phyloP scores from a whole-genome alignment of 768 basidiomycete species.

The Sarcodon aspratus region DNA sequence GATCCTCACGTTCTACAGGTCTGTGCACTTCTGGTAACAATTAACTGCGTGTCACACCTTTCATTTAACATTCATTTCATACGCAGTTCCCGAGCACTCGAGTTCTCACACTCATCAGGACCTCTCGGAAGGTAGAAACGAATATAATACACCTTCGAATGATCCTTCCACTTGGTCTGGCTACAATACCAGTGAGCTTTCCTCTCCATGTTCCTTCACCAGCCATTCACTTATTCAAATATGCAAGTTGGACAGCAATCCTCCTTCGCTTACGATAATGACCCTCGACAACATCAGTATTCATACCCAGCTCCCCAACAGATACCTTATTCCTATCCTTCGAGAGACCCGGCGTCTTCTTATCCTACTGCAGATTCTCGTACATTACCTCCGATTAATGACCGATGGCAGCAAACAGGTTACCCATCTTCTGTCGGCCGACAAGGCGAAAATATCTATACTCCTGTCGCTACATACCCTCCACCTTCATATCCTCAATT shows the following conservation, averaged over 20 bases:
- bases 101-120: constrained; percentile 46
- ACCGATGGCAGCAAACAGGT: neutral
- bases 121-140: constrained; percentile 48
- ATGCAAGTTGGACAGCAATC: neutral
- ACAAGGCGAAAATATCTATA: neutral
- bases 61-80: constrained; percentile 10
- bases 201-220: constrained; percentile 1
- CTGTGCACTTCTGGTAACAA: constrained; percentile 34
- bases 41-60: neutral
- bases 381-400: constrained; percentile 1
- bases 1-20: constrained; percentile 88
- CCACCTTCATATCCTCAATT: constrained; percentile 5
- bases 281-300: constrained; percentile 1
- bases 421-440: neutral
- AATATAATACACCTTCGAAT: constrained; percentile 30
- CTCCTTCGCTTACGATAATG: neutral
- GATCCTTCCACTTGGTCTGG: constrained; percentile 15
- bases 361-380: neutral
- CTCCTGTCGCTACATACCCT: constrained; percentile 5
- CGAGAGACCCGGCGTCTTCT: neutral
- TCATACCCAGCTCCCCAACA: constrained; percentile 2
- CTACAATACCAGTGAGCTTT: constrained; percentile 13
- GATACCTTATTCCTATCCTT: neutral
- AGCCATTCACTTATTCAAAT: neutral
- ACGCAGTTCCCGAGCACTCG: constrained; percentile 43